A percentile compares a stretch with the other conserved stretches of the same genome.
These are phyloP conservation scores for Austroboletus festivus DNA, from an alignment of 768 basidiomycete species.

Conservation along the genomic window DNA sequence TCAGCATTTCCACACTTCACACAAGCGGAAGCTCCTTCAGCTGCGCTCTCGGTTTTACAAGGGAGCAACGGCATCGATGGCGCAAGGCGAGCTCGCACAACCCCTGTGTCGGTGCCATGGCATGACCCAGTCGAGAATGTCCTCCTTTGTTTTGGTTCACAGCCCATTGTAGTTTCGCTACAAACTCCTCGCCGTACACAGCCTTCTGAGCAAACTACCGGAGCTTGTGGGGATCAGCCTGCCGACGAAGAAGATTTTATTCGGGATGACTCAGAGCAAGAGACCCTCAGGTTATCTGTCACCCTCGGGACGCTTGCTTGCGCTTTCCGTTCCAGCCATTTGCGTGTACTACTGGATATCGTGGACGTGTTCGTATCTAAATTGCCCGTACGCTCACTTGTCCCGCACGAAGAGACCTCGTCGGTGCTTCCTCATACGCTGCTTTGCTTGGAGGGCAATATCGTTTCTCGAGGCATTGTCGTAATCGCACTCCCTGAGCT, in stretches of 20 bases:
- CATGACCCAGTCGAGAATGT: slow-evolving; percentile 36
- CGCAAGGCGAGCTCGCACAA: slow-evolving; percentile 1
- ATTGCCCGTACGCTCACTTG: slow-evolving; percentile 14
- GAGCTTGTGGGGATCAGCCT: slow-evolving; percentile 4
- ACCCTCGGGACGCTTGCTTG: slow-evolving; percentile 52
- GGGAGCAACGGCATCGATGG: neutral
- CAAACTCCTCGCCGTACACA: slow-evolving; percentile 39
- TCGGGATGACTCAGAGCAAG: slow-evolving; percentile 17
- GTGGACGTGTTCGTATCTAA: slow-evolving; percentile 32
- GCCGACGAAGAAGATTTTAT: slow-evolving; percentile 5
- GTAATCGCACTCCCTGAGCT: slow-evolving; percentile 44
- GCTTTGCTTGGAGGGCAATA: slow-evolving; percentile 32
- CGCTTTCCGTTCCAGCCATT: slow-evolving; percentile 54
- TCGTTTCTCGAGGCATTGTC: slow-evolving; percentile 44
- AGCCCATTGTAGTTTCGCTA: slow-evolving; percentile 58
- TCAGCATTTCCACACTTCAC: slow-evolving; percentile 6
- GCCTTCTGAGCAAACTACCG: slow-evolving; percentile 6
- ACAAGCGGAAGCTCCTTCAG: neutral
- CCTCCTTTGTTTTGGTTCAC: slow-evolving; percentile 59
- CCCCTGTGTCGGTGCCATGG: slow-evolving; percentile 6
- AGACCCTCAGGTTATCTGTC: slow-evolving; percentile 40
- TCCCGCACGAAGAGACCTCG: slow-evolving; percentile 10
- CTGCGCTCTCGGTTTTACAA: neutral
- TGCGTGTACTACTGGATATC: slow-evolving; percentile 47
- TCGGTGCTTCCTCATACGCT: slow-evolving; percentile 19